Evolutionary conservation across 805 yeast genomes (phyloP).

Genomic region (Hanseniaspora taiwanica): DNA sequence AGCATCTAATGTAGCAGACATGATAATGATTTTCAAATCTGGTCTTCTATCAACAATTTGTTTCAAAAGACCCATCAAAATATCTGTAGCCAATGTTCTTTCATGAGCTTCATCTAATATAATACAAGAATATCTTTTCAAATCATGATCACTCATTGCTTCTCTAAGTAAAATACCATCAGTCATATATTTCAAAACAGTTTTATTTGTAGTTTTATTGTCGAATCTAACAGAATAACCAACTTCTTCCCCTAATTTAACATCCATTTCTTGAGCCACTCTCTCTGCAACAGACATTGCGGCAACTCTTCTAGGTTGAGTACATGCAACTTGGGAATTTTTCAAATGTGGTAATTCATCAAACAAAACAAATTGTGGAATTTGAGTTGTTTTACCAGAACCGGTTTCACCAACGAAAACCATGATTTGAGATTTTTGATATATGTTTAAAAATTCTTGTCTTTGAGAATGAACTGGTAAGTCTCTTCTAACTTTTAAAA

Average conservation of each 20-base stretch:
- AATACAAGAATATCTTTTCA: slow-evolving; percentile 72
- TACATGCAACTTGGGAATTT: slow-evolving; percentile 86
- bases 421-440: slow-evolving; percentile 84
- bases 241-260: slow-evolving; percentile 80
- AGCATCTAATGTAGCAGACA: slow-evolving; percentile 97
- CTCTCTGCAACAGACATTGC: slow-evolving; percentile 97
- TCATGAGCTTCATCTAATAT: slow-evolving; percentile 97
- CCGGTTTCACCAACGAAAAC: slow-evolving; percentile 99
- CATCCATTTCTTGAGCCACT: slow-evolving; percentile 97
- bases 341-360: slow-evolving; percentile 85
- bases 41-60: slow-evolving; percentile 69
- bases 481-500: slow-evolving; percentile 65
- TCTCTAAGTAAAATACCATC: slow-evolving; percentile 97
- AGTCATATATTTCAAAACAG: slow-evolving; percentile 89
- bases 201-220: slow-evolving; percentile 66
- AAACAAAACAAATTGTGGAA: slow-evolving; percentile 83
- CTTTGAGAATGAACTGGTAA: slow-evolving; percentile 92
- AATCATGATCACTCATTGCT: slow-evolving; percentile 90
- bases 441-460: slow-evolving; percentile 71
- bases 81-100: slow-evolving; percentile 92
- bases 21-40: slow-evolving; percentile 81
- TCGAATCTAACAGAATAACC: slow-evolving; percentile 94
- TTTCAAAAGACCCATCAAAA: slow-evolving; percentile 86
- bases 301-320: slow-evolving; percentile 95
- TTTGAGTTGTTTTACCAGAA: slow-evolving; percentile 97